Evolutionary conservation across 2,329 filamentous ascomycete genomes (phyloP).

Genomic region (Diplodia mutila): DNA sequence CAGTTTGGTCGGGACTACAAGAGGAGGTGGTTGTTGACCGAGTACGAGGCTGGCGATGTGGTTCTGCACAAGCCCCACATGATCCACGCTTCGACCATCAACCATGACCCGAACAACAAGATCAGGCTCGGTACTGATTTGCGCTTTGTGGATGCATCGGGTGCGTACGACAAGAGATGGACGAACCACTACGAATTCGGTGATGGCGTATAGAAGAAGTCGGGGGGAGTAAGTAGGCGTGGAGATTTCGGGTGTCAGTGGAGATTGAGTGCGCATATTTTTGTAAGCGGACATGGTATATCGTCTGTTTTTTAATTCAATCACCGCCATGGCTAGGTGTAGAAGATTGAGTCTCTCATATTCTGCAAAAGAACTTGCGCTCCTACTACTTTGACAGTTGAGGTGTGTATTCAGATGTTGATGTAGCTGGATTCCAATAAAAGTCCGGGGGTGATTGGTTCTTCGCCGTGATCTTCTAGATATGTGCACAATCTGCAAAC

Average conservation of each 20-base stretch:
- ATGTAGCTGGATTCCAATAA: no score
- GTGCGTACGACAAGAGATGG: slow-evolving; percentile 51
- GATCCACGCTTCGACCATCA: slow-evolving; percentile 56
- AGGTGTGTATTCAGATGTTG: no score
- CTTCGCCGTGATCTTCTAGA: no score
- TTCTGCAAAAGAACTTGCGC: no score
- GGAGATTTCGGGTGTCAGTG: neutral
- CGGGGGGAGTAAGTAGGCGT: no score
- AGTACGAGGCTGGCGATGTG: slow-evolving; percentile 56
- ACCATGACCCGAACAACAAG: slow-evolving; percentile 55
- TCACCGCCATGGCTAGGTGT: no score
- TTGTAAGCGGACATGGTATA: neutral
- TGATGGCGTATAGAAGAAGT: neutral
- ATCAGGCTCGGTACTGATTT: slow-evolving; percentile 62
- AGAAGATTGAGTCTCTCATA: no score
- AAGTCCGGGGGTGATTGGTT: no score
- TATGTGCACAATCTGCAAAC: no score
- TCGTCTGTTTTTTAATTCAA: neutral
- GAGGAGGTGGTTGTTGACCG: slow-evolving; percentile 51
- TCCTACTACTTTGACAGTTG: no score
- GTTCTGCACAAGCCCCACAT: slow-evolving; percentile 51
- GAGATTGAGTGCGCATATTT: neutral
- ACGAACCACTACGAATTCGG: slow-evolving; percentile 5
- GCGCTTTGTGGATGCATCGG: slow-evolving; percentile 58
- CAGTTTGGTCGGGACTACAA: slow-evolving; percentile 37